Base-by-base conservation (phyloP, 1,284 basidiomycete genomes). In the Hypsizygus ulmarius region DNA sequence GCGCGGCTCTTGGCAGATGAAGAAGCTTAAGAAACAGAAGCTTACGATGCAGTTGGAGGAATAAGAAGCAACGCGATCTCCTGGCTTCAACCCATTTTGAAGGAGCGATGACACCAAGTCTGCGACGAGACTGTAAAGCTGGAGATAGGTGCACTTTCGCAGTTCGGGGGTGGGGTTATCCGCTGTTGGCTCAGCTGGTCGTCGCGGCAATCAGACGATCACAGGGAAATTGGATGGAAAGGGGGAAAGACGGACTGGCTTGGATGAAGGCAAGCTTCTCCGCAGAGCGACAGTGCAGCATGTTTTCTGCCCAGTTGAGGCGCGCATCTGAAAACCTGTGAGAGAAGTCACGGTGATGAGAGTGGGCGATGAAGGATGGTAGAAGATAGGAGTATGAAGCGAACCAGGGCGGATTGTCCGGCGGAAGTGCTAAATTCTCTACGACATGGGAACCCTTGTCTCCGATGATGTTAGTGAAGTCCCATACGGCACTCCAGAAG, bases 221-320 rank as follows among this genome's bases (percentile, higher is more conserved):
- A 28, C 39, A 42, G 8, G 14, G 12, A 14, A n/a, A n/a, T n/a
- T n/a, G n/a, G n/a, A 49, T 42, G 46, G 40, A 32, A 28, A 45
- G 32, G 32, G 37, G 5, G 10, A 18, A 37, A n/a, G 3, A 74
- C 79, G 62, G 67, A 84, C 86, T 83, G 51, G 79, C 77, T 73
- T 91, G 81, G 43, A 93, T 78, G 52, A 93, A 72, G 1, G 90
- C 91, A n/a, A 79, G 64, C 60, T 84, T 83, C 46, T 77, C 70
- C 7, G 71, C 64, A 19, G 74, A 76, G 47, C 79, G 78, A 59
- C 74, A 77, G 30, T 73, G 73, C 21, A 94, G 72, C 75, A 91
- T 82, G 64, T 94, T 94, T 71, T 95, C 90, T 33, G 91, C 89
- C 82, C 88, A 93, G 64, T 93, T 93, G 45, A 93, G 65, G 33